These are phyloP conservation scores for Neopestalotiopsis rosae DNA, from an alignment of 2,329 filamentous ascomycete species.

Conservation along the genomic window DNA sequence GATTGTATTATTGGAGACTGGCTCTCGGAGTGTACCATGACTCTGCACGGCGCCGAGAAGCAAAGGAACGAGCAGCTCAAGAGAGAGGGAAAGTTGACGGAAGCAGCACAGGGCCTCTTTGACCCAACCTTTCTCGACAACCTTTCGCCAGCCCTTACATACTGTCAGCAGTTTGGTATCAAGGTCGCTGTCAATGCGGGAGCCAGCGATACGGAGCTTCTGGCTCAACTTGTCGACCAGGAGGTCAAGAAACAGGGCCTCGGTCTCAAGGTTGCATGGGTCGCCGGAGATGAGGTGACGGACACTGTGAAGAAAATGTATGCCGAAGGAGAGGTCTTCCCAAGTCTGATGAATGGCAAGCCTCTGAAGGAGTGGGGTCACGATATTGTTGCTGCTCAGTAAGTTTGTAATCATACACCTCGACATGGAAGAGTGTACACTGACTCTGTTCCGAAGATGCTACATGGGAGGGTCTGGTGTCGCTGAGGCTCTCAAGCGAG, in stretches of 20 bases:
- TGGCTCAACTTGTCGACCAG: conserved; percentile 14
- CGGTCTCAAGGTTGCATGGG: conserved; percentile 34
- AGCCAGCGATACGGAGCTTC: conserved; percentile 30
- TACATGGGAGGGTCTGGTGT: conserved; percentile 51
- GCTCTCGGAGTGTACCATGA: conserved; percentile 29
- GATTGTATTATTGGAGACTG: conserved; percentile 28
- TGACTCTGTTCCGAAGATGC: background rate
- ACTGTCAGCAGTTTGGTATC: conserved; percentile 26
- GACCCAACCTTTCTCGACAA: conserved; percentile 32
- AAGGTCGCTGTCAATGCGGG: conserved; percentile 37
- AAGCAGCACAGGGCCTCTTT: conserved; percentile 22
- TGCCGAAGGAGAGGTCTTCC: conserved; percentile 31
- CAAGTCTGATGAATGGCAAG: conserved; percentile 26
- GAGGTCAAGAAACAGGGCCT: conserved; percentile 23
- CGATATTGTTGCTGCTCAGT: conserved; percentile 28
- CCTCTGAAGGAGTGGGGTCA: conserved; percentile 27
- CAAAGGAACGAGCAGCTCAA: conserved; percentile 2
- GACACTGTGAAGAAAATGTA: conserved; percentile 28
- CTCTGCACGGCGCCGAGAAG: conserved; percentile 30
- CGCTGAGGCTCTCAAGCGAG: conserved; percentile 36
- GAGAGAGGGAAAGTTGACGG: background rate
- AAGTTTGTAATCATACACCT: conserved; percentile 18
- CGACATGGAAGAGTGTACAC: background rate
- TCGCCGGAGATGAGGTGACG: conserved; percentile 35
- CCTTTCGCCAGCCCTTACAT: conserved; percentile 30